phyloP scores from a whole-genome alignment of 805 yeast genomes.

The Metschnikowia orientalis region DNA sequence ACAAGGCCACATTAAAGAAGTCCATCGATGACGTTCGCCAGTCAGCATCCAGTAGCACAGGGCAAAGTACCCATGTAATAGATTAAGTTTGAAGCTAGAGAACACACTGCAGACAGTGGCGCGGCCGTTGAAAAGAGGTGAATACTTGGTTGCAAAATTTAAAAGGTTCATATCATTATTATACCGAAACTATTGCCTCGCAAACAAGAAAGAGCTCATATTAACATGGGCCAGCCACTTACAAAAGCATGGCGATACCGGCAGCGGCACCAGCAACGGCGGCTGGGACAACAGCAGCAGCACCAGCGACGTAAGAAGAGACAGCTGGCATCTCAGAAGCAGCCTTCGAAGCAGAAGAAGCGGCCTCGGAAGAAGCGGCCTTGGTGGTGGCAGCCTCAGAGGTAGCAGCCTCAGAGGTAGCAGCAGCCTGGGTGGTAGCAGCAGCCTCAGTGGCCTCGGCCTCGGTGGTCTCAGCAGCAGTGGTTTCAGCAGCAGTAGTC shows the following conservation, averaged over 20 bases:
- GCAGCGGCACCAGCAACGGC: conserved; percentile 16
- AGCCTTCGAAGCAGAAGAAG: conserved; percentile 4
- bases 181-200: no score
- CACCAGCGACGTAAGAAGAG: conserved; percentile 13
- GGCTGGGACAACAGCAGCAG: conserved; percentile 15
- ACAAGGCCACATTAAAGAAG: no score
- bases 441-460: conserved; percentile 6
- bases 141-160: no score
- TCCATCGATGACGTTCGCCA: no score
- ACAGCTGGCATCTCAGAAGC: conserved; percentile 10
- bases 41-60: no score
- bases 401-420: conserved; percentile 4
- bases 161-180: no score
- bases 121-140: no score
- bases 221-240: neutral
- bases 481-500: conserved; percentile 3
- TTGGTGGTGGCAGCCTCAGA: conserved; percentile 5
- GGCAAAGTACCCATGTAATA: no score
- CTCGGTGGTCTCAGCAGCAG: conserved; percentile 7
- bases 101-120: no score
- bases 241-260: conserved; percentile 15
- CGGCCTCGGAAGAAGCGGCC: conserved; percentile 7
- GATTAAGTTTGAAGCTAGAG: no score
- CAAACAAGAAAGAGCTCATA: no score
- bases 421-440: conserved; percentile 8